A percentile compares a stretch with the other conserved stretches of the same genome.
These are phyloP conservation scores for Cynanchum wilfordii DNA, from an alignment of 257 asterid species.

Conservation along the genomic window DNA sequence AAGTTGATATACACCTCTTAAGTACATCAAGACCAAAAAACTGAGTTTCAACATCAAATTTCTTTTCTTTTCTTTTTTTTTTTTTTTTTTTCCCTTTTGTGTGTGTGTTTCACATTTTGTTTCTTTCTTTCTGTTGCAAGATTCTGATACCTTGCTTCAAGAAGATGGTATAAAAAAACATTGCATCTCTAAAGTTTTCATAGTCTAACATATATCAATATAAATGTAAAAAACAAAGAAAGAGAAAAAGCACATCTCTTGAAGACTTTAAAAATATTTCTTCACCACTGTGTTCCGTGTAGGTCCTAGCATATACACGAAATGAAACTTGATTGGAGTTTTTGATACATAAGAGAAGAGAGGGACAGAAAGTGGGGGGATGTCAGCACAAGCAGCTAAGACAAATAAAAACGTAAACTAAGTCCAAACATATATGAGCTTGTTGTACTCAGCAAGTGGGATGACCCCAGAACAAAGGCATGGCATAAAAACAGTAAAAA, in stretches of 20 bases:
- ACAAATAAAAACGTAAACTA: background rate
- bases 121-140: slow-evolving; percentile 11
- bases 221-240: slow-evolving; percentile 5
- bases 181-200: background rate
- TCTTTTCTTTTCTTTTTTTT: background rate
- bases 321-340: slow-evolving; percentile 14
- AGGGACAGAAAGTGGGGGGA: slow-evolving; percentile 11
- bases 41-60: slow-evolving; percentile 8
- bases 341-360: slow-evolving; percentile 11
- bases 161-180: slow-evolving; percentile 6
- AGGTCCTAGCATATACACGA: slow-evolving; percentile 5
- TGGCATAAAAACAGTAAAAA: background rate
- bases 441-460: background rate
- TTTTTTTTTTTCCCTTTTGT: too few relatives aligned
- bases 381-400: slow-evolving; percentile 5
- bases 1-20: slow-evolving; percentile 23
- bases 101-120: background rate
- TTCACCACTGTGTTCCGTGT: slow-evolving; percentile 9
- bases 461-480: slow-evolving; percentile 1
- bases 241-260: background rate
- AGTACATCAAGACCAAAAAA: slow-evolving; percentile 18
- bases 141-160: slow-evolving; percentile 24
- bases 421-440: background rate
- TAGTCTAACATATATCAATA: background rate
- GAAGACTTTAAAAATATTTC: background rate